Evolutionary conservation across 768 basidiomycete species (phyloP), one percentile per base, ranked within the genome.

Genomic region (Trametes cingulata): DNA sequence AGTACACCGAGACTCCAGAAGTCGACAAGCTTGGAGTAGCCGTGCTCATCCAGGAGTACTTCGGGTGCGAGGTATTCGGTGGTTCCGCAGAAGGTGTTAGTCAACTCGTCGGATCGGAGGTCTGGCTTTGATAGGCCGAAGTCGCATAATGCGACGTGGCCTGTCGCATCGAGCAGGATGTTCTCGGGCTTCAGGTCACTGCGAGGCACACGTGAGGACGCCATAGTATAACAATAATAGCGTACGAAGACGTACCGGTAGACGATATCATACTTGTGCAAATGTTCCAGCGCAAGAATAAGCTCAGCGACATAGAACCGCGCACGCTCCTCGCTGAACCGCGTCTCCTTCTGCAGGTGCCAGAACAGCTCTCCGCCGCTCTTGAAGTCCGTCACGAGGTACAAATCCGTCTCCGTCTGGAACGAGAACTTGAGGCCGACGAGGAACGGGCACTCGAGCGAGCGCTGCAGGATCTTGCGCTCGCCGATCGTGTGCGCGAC

Each of bases 401-500:
- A 99, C 27, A 99, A 80, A 68, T 98, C 95, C 33, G 86, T 80
- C 66, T 97, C 95, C 0, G 95, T 98, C 75, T 98, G 97, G 80
- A 99, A 99, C 70, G 88, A 89, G 69, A 99, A 99, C 75, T 99
- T 99, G 69, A 99, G 82, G 29, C 97, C 97, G 63, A 99, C 95
- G 43, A 99, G 85, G 85, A 99, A 99, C 0, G 96, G 97, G 9
- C 88, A 94, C 62, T 97, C 93, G 33, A 95, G 74, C 15, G 92
- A 94, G 27, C 90, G 85, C 70, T 98, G 96, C 35, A 98, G 84
- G 71, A 99, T 98, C 80, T 98, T 98, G 75, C 97, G 89, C 76
- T 99, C 97, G 67, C 97, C 97, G 57, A 99, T 98, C 15, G 97
- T 99, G 74, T 99, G 97, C 9, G 96, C 96, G 45, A 99, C 94